Evolutionary conservation across 2,329 filamentous ascomycete genomes (phyloP), one percentile per base, ranked within the genome.

Genomic region (Hymenoscyphus occultus): DNA sequence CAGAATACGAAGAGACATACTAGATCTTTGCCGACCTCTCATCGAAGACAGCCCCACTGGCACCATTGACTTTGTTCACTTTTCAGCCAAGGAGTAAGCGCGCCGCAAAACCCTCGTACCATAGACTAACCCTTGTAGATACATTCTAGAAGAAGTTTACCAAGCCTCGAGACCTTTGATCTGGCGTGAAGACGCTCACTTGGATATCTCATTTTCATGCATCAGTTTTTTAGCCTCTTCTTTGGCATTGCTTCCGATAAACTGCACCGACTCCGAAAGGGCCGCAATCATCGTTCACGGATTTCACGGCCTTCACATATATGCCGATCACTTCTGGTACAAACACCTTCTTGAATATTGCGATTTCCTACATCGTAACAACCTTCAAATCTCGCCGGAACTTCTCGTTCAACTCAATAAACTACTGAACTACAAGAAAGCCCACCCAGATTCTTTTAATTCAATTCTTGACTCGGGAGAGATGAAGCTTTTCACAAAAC

Each of bases 61-160:
- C 56, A 65, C 63, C 31, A 32, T 67, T 1, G 63, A 67, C 28
- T 69, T 69, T 32, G 67, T 69, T 48, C 67, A 67, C 45, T 65
- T 65, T 56, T 67, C 65, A 2, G 67, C 67, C 31, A 69, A 67
- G 61, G 65, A 63, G 61, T 63, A 63, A 35, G 31, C 16, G 22
- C n/a, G 28, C 5, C 5, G 32, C 59, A 39, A 16, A 13, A 1
- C 16, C 12, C 5, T 35, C 19, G 22, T 22, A 28, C 10, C 54
- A 58, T 64, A 39, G 16, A 10, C 13, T 56, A 5, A 51, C 32
- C 5, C 35, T 13, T 7, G 28, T 48, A 65, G 64, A 57, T 65
- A 65, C 57, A 65, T 68, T 16, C 35, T 62, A 12, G 31, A 60
- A 35, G 64, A 57, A 60, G 31, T 60, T 0, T 62, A 68, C 19